These are phyloP conservation scores for Suhomyces pyralidae DNA, from an alignment of 805 yeast species.

Conservation along the genomic window DNA sequence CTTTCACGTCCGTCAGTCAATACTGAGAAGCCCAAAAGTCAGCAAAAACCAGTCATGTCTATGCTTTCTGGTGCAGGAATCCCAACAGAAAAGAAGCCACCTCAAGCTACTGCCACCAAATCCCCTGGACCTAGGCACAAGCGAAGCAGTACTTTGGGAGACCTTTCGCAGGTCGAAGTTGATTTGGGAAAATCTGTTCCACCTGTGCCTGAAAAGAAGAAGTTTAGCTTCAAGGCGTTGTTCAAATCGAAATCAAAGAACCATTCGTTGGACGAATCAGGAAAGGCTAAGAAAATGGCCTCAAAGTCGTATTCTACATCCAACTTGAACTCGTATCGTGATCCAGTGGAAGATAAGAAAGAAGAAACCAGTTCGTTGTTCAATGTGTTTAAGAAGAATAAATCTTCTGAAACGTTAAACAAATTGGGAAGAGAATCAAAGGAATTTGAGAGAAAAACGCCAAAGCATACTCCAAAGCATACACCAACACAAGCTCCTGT, in stretches of 20 bases:
- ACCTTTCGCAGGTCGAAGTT: slow-evolving; percentile 1
- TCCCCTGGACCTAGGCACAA: neutral
- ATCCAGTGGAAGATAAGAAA: neutral
- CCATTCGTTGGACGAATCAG: slow-evolving; percentile 19
- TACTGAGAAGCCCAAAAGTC: neutral
- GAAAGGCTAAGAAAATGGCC: slow-evolving; percentile 11
- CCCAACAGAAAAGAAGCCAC: neutral
- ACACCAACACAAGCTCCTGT: neutral
- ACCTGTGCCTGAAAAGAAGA: slow-evolving; percentile 21
- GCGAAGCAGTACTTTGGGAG: slow-evolving; percentile 11
- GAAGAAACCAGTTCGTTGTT: slow-evolving; percentile 10
- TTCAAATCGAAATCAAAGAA: slow-evolving; percentile 36
- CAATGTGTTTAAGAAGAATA: slow-evolving; percentile 21
- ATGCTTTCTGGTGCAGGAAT: neutral
- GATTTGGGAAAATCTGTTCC: neutral
- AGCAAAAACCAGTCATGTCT: neutral
- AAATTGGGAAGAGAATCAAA: neutral
- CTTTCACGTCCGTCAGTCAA: neutral
- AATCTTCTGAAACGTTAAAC: slow-evolving; percentile 16
- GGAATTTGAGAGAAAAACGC: neutral
- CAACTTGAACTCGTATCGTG: slow-evolving; percentile 15
- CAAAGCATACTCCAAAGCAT: neutral
- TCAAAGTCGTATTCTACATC: slow-evolving; percentile 31
- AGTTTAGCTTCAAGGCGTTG: slow-evolving; percentile 37
- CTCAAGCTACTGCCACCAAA: neutral